phyloP scores from a whole-genome alignment of 2,329 filamentous ascomycete species.

The Leptographium lundbergii region DNA sequence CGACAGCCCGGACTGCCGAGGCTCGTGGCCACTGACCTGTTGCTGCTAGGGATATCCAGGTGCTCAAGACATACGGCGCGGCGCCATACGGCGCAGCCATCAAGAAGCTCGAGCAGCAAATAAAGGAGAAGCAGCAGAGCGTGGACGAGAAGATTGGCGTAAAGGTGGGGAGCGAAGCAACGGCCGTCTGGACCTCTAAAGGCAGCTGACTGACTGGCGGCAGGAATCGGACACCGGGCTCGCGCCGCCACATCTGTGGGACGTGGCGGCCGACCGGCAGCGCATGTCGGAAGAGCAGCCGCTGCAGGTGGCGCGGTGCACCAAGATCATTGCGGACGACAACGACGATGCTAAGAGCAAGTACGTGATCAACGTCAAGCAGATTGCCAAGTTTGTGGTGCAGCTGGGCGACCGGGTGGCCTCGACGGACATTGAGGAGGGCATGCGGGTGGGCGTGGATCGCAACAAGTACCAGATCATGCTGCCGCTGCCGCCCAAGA shows the following conservation, averaged over 20 bases:
- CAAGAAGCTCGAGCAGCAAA: conserved; percentile 97
- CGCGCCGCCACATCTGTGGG: conserved; percentile 96
- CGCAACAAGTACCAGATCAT: conserved; percentile 99
- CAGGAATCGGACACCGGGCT: conserved; percentile 97
- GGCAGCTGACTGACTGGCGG: conserved; percentile 13
- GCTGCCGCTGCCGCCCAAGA: conserved; percentile 90
- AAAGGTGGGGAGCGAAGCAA: conserved; percentile 40
- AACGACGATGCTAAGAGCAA: conserved; percentile 97
- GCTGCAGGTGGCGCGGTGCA: conserved; percentile 92
- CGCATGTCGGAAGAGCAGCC: conserved; percentile 98
- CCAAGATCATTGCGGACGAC: conserved; percentile 96
- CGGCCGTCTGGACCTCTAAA: neutral
- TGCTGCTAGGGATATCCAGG: conserved; percentile 77
- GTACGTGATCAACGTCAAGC: conserved; percentile 99
- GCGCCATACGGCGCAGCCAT: conserved; percentile 87
- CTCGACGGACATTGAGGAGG: conserved; percentile 97
- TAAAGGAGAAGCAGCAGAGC: conserved; percentile 96
- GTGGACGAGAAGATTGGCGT: conserved; percentile 98
- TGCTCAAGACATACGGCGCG: conserved; percentile 96
- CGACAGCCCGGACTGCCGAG: too few species aligned
- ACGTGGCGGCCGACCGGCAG: conserved; percentile 93
- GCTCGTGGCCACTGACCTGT: conserved; percentile 12
- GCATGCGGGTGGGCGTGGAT: conserved; percentile 97
- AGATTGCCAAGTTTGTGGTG: conserved; percentile 98
- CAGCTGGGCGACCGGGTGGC: conserved; percentile 94